These are phyloP conservation scores for Santalum album DNA, from an alignment of 164 flowering plant species.

Conservation along the genomic window DNA sequence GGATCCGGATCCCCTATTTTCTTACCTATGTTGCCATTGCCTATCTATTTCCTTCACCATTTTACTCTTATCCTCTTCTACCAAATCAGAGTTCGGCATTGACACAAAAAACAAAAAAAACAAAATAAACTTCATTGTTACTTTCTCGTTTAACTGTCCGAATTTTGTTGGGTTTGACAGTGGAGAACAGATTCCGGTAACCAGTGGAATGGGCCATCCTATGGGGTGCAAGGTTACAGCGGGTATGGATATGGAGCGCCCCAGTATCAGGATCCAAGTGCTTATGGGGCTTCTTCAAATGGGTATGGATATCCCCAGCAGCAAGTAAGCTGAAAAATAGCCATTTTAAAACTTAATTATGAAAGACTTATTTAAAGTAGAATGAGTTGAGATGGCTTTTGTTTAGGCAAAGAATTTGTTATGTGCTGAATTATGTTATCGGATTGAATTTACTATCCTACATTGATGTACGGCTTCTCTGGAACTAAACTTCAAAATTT, in stretches of 20 bases:
- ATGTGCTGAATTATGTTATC: no score
- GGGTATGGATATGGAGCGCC: conserved; percentile 29
- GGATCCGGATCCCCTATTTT: no score
- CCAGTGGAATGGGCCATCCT: conserved; percentile 48
- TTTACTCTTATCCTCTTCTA: background rate
- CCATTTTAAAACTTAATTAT: background rate
- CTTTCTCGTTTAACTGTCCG: background rate
- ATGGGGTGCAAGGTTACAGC: conserved; percentile 29
- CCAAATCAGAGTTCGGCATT: no score
- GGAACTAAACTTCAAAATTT: no score
- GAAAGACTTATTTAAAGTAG: background rate
- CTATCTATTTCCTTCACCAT: background rate
- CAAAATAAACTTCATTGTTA: background rate
- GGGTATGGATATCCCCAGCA: conserved; percentile 13
- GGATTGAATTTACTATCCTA: no score
- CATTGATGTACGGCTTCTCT: no score
- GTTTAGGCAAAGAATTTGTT: no score
- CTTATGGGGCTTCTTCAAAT: conserved; percentile 31
- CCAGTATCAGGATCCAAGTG: conserved; percentile 26
- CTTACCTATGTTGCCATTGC: background rate
- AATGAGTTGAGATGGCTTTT: no score
- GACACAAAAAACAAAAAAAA: no score
- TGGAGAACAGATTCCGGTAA: conserved; percentile 26
- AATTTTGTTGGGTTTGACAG: conserved; percentile 18
- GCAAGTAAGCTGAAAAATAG: conserved; percentile 6